Percentiles rank a stretch among this genome's conserved stretches.
These are phyloP conservation scores for Sistotremastrum niveocremeum DNA, from an alignment of 768 basidiomycete species.

Conservation along the genomic window DNA sequence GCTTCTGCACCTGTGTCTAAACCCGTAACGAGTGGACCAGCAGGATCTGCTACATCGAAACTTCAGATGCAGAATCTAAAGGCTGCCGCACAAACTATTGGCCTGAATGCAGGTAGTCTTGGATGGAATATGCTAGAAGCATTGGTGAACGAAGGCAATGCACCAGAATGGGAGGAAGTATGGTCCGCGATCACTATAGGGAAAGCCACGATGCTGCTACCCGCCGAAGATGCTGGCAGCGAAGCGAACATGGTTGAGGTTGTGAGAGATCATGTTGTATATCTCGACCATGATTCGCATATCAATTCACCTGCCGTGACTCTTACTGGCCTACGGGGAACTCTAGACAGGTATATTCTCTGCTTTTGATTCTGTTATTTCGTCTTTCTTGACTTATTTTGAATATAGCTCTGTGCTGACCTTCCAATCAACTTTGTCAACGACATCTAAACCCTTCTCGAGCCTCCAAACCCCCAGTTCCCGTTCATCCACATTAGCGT, in stretches of 20 bases:
- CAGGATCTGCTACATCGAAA: conserved; percentile 49
- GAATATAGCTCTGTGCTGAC: conserved; percentile 22
- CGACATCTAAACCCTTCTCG: conserved; percentile 27
- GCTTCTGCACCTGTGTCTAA: conserved; percentile 19
- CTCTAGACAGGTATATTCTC: conserved; percentile 39
- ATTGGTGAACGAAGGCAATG: conserved; percentile 35
- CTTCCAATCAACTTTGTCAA: conserved; percentile 30
- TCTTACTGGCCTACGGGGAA: conserved; percentile 73
- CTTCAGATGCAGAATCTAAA: conserved; percentile 63
- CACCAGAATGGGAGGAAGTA: conserved; percentile 54
- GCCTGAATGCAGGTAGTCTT: conserved; percentile 45
- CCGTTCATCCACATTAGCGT: conserved; percentile 22
- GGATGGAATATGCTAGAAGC: conserved; percentile 75
- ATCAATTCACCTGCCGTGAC: conserved; percentile 47
- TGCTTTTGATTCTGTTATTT: not conserved
- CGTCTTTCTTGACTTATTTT: conserved; percentile 3
- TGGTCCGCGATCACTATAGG: conserved; percentile 50
- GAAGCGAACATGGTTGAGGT: conserved; percentile 58
- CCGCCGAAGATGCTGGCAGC: conserved; percentile 41
- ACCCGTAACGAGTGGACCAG: conserved; percentile 32
- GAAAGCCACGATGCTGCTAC: conserved; percentile 72
- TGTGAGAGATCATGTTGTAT: conserved; percentile 69
- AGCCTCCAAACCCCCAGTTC: conserved; percentile 23
- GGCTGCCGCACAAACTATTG: conserved; percentile 54
- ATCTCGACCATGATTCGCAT: conserved; percentile 41